Percentiles rank a stretch among this genome's conserved stretches.
phyloP scores from a whole-genome alignment of 164 flowering plant species.

The Vitis riparia region DNA sequence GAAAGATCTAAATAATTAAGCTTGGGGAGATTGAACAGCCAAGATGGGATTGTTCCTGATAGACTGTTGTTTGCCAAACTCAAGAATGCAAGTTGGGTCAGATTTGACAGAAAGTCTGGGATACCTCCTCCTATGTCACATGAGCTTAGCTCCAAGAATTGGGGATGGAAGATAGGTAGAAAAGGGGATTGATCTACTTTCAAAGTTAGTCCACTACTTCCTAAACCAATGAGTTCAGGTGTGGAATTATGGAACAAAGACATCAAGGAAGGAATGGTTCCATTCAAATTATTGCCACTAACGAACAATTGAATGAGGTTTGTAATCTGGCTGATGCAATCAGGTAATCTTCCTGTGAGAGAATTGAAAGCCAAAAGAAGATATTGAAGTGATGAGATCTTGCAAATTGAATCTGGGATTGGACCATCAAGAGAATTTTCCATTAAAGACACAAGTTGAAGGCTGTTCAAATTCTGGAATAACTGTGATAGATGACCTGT shows the following conservation, averaged over 20 bases:
- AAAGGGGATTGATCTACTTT: background rate
- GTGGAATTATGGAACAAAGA: conserved; percentile 11
- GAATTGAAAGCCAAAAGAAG: conserved; percentile 7
- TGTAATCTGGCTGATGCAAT: conserved; percentile 17
- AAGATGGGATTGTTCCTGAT: conserved; percentile 16
- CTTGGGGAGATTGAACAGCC: conserved; percentile 17
- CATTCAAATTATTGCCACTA: background rate
- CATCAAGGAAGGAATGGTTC: conserved; percentile 2
- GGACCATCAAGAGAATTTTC: conserved; percentile 16
- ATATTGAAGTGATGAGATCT: conserved; percentile 9
- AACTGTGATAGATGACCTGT: conserved; percentile 17
- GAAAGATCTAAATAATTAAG: conserved; percentile 18
- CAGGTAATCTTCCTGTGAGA: conserved; percentile 16
- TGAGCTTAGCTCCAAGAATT: conserved; percentile 4
- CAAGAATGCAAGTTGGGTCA: conserved; percentile 3
- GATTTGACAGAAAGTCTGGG: conserved; percentile 8
- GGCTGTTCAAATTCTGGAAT: conserved; percentile 15
- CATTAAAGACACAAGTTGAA: background rate
- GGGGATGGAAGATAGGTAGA: conserved; percentile 2
- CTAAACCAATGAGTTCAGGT: background rate
- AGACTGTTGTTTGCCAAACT: conserved; percentile 18
- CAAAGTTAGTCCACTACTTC: background rate
- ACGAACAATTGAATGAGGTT: conserved; percentile 1
- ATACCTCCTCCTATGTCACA: conserved; percentile 15
- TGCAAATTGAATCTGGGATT: conserved; percentile 20